Percentiles rank a stretch among this genome's conserved stretches.
Conservation (phyloP, 2,329 filamentous ascomycete genomes). For the Cordyceps militaris region DNA sequence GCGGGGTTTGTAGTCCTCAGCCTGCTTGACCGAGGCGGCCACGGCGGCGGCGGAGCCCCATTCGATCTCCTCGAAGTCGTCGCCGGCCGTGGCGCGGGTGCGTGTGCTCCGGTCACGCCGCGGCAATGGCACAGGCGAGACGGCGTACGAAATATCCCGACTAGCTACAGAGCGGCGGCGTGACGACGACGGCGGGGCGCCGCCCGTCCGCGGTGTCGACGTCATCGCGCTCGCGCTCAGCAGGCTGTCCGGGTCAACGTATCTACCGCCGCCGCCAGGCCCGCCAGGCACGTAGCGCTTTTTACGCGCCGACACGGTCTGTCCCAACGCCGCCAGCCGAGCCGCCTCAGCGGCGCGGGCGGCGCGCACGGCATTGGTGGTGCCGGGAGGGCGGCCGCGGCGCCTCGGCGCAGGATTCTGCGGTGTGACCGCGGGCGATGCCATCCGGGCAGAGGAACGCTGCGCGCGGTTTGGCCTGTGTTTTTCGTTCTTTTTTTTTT, state of each 20-base stretch:
- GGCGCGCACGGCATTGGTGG: slow-evolving; percentile 35
- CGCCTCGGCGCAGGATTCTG: slow-evolving; percentile 34
- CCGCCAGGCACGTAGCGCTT: slow-evolving; percentile 79
- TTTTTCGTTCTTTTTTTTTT: too few species aligned
- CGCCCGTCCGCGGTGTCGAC: slow-evolving; percentile 39
- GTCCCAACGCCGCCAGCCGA: slow-evolving; percentile 33
- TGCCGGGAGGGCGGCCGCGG: slow-evolving; percentile 39
- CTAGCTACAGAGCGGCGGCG: slow-evolving; percentile 20
- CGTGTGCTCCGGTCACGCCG: slow-evolving; percentile 52
- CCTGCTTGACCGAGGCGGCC: slow-evolving; percentile 80
- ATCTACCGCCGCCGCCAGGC: slow-evolving; percentile 77
- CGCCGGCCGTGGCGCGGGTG: slow-evolving; percentile 44
- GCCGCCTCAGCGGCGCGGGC: slow-evolving; percentile 32
- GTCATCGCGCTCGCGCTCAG: slow-evolving; percentile 45
- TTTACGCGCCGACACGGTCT: slow-evolving; percentile 58
- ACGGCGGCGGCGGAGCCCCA: slow-evolving; percentile 82
- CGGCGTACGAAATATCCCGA: slow-evolving; percentile 35
- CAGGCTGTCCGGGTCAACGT: slow-evolving; percentile 60
- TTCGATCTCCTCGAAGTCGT: slow-evolving; percentile 54
- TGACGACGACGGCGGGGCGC: slow-evolving; percentile 28
- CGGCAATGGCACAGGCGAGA: slow-evolving; percentile 37
- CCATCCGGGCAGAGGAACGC: background rate
- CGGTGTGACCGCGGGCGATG: slow-evolving; percentile 33
- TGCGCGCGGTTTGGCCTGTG: background rate
- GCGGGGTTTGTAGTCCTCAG: slow-evolving; percentile 92